phyloP scores from a whole-genome alignment of 1,284 basidiomycete genomes.

The Ustilago bromivora region DNA sequence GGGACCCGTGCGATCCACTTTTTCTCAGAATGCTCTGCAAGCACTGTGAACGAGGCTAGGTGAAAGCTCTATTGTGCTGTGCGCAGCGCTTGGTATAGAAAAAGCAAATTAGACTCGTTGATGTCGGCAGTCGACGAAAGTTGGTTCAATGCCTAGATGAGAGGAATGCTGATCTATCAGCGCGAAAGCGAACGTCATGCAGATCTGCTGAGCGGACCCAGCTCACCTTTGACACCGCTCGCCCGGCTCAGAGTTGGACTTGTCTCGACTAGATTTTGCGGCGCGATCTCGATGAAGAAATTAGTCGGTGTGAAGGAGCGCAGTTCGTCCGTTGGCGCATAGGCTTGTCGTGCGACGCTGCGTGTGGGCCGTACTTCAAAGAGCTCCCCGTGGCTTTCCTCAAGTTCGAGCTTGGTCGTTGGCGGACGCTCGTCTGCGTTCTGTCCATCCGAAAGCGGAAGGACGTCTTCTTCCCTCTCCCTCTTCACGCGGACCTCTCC shows the following conservation, averaged over 20 bases:
- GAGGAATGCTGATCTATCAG: neutral
- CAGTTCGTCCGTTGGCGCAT: neutral
- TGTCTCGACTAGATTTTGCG: neutral
- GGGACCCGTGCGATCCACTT: too few relatives aligned
- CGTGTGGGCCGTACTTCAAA: neutral
- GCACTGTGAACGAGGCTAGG: neutral
- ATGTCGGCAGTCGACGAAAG: neutral
- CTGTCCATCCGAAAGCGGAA: neutral
- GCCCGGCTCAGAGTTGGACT: neutral
- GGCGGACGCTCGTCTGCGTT: neutral
- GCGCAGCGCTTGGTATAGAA: neutral
- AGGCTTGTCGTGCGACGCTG: neutral
- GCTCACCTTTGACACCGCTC: neutral
- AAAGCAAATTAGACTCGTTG: neutral
- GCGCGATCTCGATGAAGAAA: conserved; percentile 10
- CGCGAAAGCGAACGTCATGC: neutral
- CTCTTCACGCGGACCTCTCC: conserved; percentile 2
- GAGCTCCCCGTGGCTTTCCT: neutral
- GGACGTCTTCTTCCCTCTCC: conserved; percentile 16
- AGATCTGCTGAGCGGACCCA: neutral
- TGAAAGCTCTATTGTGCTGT: neutral
- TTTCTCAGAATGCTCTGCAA: neutral
- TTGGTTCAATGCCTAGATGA: neutral
- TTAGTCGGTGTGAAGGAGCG: neutral
- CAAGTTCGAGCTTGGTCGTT: neutral